Percentiles rank a stretch among this genome's conserved stretches.
Conservation (phyloP, 768 basidiomycete species). For the Strobilomyces echinocephalus region DNA sequence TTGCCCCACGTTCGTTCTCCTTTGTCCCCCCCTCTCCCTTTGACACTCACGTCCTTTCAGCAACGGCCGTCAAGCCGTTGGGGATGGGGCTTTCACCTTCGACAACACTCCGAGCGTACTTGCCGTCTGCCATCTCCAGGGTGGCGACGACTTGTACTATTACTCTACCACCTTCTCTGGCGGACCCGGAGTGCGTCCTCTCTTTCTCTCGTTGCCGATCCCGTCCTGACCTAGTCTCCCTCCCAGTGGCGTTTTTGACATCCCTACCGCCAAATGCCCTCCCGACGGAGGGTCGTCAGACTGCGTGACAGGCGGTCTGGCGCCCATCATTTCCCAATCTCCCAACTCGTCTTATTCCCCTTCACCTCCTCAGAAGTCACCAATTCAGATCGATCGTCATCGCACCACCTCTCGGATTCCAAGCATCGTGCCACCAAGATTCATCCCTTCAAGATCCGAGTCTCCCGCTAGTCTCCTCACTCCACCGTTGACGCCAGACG, state of each 20-base stretch:
- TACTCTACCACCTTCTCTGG: slow-evolving; percentile 94
- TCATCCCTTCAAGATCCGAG: slow-evolving; percentile 37
- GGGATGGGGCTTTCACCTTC: slow-evolving; percentile 88
- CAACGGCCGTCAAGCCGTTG: slow-evolving; percentile 96
- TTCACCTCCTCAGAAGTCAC: slow-evolving; percentile 22
- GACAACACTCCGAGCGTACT: slow-evolving; percentile 75
- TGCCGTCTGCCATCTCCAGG: slow-evolving; percentile 82
- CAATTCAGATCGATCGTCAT: slow-evolving; percentile 17
- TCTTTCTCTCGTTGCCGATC: neutral
- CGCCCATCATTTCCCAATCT: slow-evolving; percentile 53
- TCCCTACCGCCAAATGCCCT: slow-evolving; percentile 88
- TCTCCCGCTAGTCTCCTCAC: slow-evolving; percentile 50
- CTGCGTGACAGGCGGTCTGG: slow-evolving; percentile 92
- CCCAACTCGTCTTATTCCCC: slow-evolving; percentile 33
- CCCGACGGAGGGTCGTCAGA: slow-evolving; percentile 91
- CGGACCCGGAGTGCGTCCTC: slow-evolving; percentile 71
- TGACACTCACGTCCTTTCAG: slow-evolving; percentile 36
- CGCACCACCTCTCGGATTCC: slow-evolving; percentile 20
- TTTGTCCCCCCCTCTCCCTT: neutral
- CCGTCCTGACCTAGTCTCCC: slow-evolving; percentile 5
- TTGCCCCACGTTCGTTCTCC: slow-evolving; percentile 76
- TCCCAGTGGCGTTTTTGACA: slow-evolving; percentile 92
- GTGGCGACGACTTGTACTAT: slow-evolving; percentile 79
- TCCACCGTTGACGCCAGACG: slow-evolving; percentile 78
- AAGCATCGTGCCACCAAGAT: slow-evolving; percentile 36